Percentiles rank a stretch among this genome's conserved stretches.
Conservation (phyloP, 768 basidiomycete species). For the Hydnum rufescens region DNA sequence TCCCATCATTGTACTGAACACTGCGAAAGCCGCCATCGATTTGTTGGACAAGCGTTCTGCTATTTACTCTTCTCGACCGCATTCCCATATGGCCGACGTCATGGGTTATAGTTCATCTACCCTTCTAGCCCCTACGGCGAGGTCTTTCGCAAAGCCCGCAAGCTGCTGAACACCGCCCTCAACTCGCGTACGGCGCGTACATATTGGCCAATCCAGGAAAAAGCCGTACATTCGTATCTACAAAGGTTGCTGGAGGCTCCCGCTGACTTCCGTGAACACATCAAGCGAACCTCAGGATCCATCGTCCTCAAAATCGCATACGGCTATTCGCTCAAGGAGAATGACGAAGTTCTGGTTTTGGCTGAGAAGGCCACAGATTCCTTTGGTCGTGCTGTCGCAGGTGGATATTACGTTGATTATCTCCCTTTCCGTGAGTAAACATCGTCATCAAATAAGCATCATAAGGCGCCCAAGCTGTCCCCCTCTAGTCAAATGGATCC, state of each 20-base stretch:
- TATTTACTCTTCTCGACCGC: conserved; percentile 17
- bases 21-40: conserved; percentile 18
- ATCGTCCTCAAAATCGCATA: background rate
- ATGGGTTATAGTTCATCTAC: background rate
- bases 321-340: background rate
- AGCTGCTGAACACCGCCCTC: background rate
- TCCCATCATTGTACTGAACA: conserved; percentile 17
- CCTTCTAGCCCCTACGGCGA: background rate
- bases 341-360: background rate
- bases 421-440: conserved; percentile 1
- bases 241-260: background rate
- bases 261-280: background rate
- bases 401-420: background rate
- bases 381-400: background rate
- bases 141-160: background rate
- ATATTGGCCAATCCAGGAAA: background rate
- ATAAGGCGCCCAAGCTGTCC: too few species aligned
- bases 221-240: background rate
- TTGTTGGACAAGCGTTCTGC: conserved; percentile 20
- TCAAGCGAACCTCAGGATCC: background rate
- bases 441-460: too few species aligned
- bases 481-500: background rate
- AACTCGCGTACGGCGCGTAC: background rate
- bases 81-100: background rate
- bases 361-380: background rate